Base-by-base conservation (phyloP, 108 stramenopile genomes). In the Epipyxis sp. region DNA sequence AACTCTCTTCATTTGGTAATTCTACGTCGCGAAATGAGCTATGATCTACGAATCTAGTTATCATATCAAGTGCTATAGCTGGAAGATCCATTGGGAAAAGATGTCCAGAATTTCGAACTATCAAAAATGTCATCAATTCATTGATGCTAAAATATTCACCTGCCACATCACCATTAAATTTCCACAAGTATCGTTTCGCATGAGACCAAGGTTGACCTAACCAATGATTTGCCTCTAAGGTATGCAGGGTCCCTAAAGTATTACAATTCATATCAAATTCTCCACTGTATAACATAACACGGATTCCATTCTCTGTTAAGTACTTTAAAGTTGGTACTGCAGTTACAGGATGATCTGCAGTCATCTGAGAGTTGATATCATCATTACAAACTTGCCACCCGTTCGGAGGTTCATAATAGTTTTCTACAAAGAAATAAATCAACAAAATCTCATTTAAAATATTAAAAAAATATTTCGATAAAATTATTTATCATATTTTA, bases 71-170 rank as follows among this genome's bases (percentile, higher is more conserved):
- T 3, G 71, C 44, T 37, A 39, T 42, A 6, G 3, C 71, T 39
- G 71, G 71, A 13, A 42, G 44, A 42, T 74, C 71, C 71, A 74
- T 74, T 37, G 71, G 71, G 6, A 74, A 27, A 27, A 74, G 32
- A 37, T 74, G 71, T 10, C 71, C 71, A 37, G 71, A 74, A 42
- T 74, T 74, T 10, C 71, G 44, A 37, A 74, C 71, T 10, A 74
- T 74, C 6, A 74, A 42, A 37, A 74, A 74, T 6, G 71, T 43
- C 16, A 74, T 27, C 20, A 54, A 16, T 37, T 57, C 71, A 34
- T 54, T 29, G 10, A 74, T 27, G 3, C 6, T 39, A 37, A 74
- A 74, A 32, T 65, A 65, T 42, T 74, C 71, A 6, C 71, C 71
- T 10, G 32, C 71, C 3, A 74, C 71, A 32, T 74, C 71, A 42